Evolutionary conservation across 768 basidiomycete genomes (phyloP).

Genomic region (Boletus speciosus): DNA sequence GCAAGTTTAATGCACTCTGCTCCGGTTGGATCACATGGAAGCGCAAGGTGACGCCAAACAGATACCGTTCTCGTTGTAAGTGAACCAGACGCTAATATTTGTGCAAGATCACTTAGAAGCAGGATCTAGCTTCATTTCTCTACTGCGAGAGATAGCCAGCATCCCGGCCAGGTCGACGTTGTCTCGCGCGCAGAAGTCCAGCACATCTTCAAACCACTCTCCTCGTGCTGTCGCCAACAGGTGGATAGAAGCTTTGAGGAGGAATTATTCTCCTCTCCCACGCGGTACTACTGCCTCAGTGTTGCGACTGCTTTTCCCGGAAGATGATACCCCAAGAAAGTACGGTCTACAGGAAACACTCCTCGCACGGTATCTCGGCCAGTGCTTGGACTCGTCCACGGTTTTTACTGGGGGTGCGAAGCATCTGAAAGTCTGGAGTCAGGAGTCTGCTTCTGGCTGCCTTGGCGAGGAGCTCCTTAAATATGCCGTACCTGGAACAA

Average conservation of each 20-base stretch:
- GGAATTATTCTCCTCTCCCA: conserved; percentile 46
- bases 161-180: conserved; percentile 19
- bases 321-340: conserved; percentile 67
- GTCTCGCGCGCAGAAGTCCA: conserved; percentile 9
- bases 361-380: conserved; percentile 50
- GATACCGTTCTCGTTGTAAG: conserved; percentile 46
- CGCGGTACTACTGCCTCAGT: conserved; percentile 53
- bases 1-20: background rate
- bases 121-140: conserved; percentile 43
- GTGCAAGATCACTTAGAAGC: background rate
- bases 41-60: conserved; percentile 7
- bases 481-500: conserved; percentile 35
- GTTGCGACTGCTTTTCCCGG: conserved; percentile 80
- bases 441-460: conserved; percentile 53
- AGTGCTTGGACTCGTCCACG: conserved; percentile 42
- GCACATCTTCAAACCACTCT: conserved; percentile 23
- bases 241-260: conserved; percentile 45
- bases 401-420: conserved; percentile 23
- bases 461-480: conserved; percentile 63
- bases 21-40: conserved; percentile 11
- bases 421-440: conserved; percentile 38
- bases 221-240: conserved; percentile 39
- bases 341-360: conserved; percentile 70
- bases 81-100: conserved; percentile 1
- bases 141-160: conserved; percentile 45